Evolutionary conservation across 1,284 basidiomycete species (phyloP).

Genomic region (Ceratobasidium sp.): DNA sequence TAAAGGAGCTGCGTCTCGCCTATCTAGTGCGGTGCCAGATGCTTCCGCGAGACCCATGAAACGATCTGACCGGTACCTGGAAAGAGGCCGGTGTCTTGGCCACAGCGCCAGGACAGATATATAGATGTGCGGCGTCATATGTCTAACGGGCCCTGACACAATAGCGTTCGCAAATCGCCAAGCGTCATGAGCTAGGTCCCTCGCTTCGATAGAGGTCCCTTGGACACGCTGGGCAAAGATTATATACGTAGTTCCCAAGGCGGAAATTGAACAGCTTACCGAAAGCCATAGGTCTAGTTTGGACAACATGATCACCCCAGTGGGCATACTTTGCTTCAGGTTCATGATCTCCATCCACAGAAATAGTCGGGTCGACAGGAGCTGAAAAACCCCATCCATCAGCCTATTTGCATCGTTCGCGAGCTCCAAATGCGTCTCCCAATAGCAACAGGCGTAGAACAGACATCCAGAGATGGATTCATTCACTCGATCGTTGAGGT

Average conservation of each 20-base stretch:
- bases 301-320: not conserved
- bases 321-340: not conserved
- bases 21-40: not conserved
- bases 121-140: constrained; percentile 4
- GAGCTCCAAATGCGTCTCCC: not conserved
- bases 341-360: constrained; percentile 29
- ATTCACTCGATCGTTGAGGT: not conserved
- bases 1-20: not conserved
- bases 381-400: not conserved
- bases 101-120: constrained; percentile 1
- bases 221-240: not conserved
- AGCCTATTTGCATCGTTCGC: not conserved
- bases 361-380: not conserved
- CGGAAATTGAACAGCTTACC: not conserved
- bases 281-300: not conserved
- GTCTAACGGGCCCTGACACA: not conserved
- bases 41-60: not conserved
- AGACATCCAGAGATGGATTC: not conserved
- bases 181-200: not conserved
- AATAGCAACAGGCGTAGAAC: not conserved
- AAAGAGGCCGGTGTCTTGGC: not conserved
- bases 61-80: not conserved
- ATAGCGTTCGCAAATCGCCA: not conserved
- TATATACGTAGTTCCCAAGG: not conserved
- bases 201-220: not conserved